These are phyloP conservation scores for Rhizophagus clarus DNA, from an alignment of 192 early-diverging fungal species.

Conservation along the genomic window DNA sequence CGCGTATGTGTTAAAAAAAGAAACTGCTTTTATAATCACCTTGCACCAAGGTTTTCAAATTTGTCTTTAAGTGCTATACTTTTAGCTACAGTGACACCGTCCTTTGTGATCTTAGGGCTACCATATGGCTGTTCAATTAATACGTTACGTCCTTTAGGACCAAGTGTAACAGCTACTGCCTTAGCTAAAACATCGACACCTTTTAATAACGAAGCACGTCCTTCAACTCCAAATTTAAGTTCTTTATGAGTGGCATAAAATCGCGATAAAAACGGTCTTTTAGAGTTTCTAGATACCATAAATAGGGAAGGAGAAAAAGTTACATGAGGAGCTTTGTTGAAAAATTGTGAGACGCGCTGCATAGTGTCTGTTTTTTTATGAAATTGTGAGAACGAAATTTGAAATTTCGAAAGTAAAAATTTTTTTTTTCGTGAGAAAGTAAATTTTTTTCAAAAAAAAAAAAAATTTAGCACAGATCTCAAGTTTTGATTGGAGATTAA, in stretches of 20 bases:
- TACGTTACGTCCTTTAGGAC: slow-evolving; percentile 99
- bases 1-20: not conserved
- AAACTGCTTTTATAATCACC: slow-evolving; percentile 39
- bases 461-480: not conserved
- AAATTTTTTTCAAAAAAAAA: not conserved
- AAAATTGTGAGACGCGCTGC: slow-evolving; percentile 14
- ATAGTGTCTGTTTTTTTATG: not conserved
- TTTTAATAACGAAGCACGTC: slow-evolving; percentile 85
- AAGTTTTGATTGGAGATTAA: slow-evolving; percentile 19
- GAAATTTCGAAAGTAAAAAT: not conserved
- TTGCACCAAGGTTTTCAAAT: slow-evolving; percentile 99
- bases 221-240: slow-evolving; percentile 95
- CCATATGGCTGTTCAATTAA: slow-evolving; percentile 98
- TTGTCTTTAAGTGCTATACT: slow-evolving; percentile 95
- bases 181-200: slow-evolving; percentile 98
- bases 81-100: slow-evolving; percentile 99
- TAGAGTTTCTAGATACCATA: slow-evolving; percentile 25
- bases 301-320: slow-evolving; percentile 16
- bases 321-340: not conserved
- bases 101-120: slow-evolving; percentile 99
- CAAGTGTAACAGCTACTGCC: slow-evolving; percentile 98
- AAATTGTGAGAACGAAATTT: not conserved
- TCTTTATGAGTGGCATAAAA: slow-evolving; percentile 94
- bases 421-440: slow-evolving; percentile 4
- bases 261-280: slow-evolving; percentile 42